These are phyloP conservation scores for Hypsizygus marmoreus DNA, from an alignment of 768 basidiomycete genomes.

Conservation along the genomic window DNA sequence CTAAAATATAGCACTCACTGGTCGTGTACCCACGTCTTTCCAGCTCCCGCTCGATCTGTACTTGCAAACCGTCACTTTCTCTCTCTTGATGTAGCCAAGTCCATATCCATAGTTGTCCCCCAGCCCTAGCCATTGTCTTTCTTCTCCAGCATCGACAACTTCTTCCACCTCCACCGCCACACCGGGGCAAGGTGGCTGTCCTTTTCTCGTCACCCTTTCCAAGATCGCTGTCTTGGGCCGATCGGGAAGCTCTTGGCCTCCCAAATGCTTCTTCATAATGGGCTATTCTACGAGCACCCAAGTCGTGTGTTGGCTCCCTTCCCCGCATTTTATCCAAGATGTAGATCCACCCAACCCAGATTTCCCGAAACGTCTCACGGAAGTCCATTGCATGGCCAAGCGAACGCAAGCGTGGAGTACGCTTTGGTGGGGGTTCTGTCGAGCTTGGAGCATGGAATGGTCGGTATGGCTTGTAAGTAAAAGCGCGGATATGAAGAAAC, in stretches of 20 bases:
- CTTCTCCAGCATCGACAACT: slow-evolving; percentile 41
- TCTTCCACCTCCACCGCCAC: slow-evolving; percentile 44
- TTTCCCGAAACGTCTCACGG: slow-evolving; percentile 66
- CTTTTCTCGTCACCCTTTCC: slow-evolving; percentile 31
- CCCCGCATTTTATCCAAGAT: slow-evolving; percentile 55
- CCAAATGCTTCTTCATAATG: slow-evolving; percentile 50
- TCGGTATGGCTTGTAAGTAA: slow-evolving; percentile 67
- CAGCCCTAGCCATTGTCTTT: slow-evolving; percentile 54
- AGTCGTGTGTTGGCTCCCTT: slow-evolving; percentile 52
- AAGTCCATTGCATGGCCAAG: slow-evolving; percentile 69
- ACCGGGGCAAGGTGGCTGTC: no score
- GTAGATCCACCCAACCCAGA: slow-evolving; percentile 60
- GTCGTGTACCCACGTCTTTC: slow-evolving; percentile 46
- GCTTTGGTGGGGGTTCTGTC: slow-evolving; percentile 29
- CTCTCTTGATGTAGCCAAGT: slow-evolving; percentile 36
- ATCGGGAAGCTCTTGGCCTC: slow-evolving; percentile 29
- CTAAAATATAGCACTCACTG: slow-evolving; percentile 24
- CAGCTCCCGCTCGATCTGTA: slow-evolving; percentile 56
- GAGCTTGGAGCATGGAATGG: slow-evolving; percentile 30
- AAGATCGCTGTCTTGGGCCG: slow-evolving; percentile 15
- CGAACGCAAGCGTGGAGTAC: slow-evolving; percentile 57
- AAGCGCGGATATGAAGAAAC: slow-evolving; percentile 71
- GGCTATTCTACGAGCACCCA: slow-evolving; percentile 39
- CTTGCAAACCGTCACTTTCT: slow-evolving; percentile 55
- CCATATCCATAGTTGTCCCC: slow-evolving; percentile 50